Conservation (phyloP, 257 asterid species). For the Ballota nigra region DNA sequence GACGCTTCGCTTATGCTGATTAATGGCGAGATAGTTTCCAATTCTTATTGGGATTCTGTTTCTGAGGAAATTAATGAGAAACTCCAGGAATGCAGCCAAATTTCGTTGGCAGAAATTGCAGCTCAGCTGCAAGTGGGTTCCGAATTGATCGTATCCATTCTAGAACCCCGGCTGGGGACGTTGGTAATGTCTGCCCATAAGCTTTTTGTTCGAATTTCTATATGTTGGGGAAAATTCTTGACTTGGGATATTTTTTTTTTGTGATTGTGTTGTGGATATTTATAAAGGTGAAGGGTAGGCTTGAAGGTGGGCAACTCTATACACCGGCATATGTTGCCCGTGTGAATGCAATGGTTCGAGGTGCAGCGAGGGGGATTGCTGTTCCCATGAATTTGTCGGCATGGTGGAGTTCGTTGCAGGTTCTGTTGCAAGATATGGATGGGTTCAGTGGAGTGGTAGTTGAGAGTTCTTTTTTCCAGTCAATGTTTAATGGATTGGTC, state of each 20-base stretch:
- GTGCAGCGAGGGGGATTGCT: conserved; percentile 91
- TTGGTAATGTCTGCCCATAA: conserved; percentile 43
- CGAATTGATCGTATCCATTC: conserved; percentile 66
- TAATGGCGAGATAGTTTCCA: conserved; percentile 87
- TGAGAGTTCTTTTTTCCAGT: conserved; percentile 92
- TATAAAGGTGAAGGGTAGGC: conserved; percentile 85
- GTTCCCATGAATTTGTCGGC: conserved; percentile 81
- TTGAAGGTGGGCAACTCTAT: conserved; percentile 96
- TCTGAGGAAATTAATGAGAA: conserved; percentile 94
- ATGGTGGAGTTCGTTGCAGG: conserved; percentile 85
- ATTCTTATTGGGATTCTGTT: conserved; percentile 78
- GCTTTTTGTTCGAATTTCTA: not conserved
- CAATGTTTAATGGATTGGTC: conserved; percentile 83
- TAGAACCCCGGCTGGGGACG: conserved; percentile 89
- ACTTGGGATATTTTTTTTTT: conserved; percentile 13
- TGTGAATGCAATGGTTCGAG: conserved; percentile 93
- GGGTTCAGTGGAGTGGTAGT: conserved; percentile 83
- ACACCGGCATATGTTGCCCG: conserved; percentile 98
- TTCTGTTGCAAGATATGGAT: conserved; percentile 76
- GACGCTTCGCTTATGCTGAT: conserved; percentile 71
- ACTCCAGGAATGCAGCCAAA: conserved; percentile 95
- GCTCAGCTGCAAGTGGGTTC: conserved; percentile 91
- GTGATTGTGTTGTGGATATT: conserved; percentile 20
- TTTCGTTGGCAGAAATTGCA: conserved; percentile 92
- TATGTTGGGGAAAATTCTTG: not conserved